phyloP scores from a whole-genome alignment of 345 rosid species.

The Rubroshorea leprosula region DNA sequence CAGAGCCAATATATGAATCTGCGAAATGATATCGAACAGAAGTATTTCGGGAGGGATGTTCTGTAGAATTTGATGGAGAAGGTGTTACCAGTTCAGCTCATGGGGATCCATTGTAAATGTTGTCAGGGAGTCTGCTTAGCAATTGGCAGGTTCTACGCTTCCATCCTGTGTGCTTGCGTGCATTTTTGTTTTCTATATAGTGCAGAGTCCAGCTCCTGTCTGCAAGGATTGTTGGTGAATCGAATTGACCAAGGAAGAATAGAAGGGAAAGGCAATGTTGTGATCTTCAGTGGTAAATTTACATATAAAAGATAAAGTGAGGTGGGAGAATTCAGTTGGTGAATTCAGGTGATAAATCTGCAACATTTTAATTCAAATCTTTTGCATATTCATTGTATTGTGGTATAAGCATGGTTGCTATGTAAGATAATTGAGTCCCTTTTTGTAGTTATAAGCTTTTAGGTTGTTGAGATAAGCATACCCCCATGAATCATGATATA shows the following conservation, averaged over 20 bases:
- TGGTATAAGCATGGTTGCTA: slow-evolving; percentile 21
- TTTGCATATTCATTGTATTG: slow-evolving; percentile 31
- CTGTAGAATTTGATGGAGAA: slow-evolving; percentile 25
- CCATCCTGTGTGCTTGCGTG: slow-evolving; percentile 47
- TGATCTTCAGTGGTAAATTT: slow-evolving; percentile 8
- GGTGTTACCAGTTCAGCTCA: slow-evolving; percentile 25
- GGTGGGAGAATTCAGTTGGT: slow-evolving; percentile 28
- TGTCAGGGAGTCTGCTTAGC: slow-evolving; percentile 18
- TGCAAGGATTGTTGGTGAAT: slow-evolving; percentile 21
- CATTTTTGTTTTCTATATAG: slow-evolving; percentile 23
- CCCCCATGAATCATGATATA: slow-evolving; percentile 16
- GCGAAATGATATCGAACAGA: slow-evolving; percentile 25
- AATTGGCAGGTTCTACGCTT: slow-evolving; percentile 30
- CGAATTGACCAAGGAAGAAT: slow-evolving; percentile 16
- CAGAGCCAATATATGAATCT: slow-evolving; percentile 38
- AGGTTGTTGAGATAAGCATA: slow-evolving; percentile 27
- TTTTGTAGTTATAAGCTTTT: slow-evolving; percentile 30
- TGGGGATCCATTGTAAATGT: slow-evolving; percentile 38
- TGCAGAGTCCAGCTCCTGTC: slow-evolving; percentile 30
- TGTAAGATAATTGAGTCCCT: slow-evolving; percentile 17
- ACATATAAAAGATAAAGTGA: slow-evolving; percentile 21
- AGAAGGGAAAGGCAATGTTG: slow-evolving; percentile 17
- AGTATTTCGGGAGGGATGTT: slow-evolving; percentile 23
- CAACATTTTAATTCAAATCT: slow-evolving; percentile 27
- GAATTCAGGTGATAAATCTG: slow-evolving; percentile 48